These are phyloP conservation scores for Dittrichia graveolens DNA, from an alignment of 129 eudicot species.

Conservation along the genomic window DNA sequence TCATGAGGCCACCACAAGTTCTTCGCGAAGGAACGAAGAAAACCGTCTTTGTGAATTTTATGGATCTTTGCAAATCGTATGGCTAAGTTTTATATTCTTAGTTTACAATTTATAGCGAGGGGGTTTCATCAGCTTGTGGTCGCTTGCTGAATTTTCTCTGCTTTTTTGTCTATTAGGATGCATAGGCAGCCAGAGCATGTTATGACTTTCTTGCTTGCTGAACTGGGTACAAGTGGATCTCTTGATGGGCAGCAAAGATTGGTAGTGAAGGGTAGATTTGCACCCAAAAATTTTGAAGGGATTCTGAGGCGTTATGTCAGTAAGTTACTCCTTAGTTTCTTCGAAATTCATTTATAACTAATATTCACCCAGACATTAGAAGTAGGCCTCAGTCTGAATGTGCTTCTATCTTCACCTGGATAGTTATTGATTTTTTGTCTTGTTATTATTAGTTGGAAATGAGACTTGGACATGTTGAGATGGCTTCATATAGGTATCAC, in stretches of 20 bases:
- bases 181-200: conserved; percentile 91
- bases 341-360: not conserved
- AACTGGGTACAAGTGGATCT: conserved; percentile 85
- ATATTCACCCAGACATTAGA: not conserved
- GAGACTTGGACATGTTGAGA: not conserved
- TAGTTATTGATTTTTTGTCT: not conserved
- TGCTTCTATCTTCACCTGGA: not conserved
- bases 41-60: conserved; percentile 77
- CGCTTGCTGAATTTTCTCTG: not conserved
- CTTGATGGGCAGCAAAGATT: conserved; percentile 86
- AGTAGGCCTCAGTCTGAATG: not conserved
- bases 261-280: conserved; percentile 76
- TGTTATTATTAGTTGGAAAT: not conserved
- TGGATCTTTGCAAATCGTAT: too few species aligned
- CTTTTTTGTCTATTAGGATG: conserved; percentile 45
- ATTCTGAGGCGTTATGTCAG: conserved; percentile 73
- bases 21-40: conserved; percentile 96
- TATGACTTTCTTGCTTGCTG: conserved; percentile 82
- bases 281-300: conserved; percentile 82
- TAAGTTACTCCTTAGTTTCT: conserved; percentile 49
- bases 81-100: conserved; percentile 13
- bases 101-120: not conserved
- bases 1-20: conserved; percentile 93
- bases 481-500: not conserved
- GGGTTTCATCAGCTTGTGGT: not conserved